Percentiles rank a stretch among this genome's conserved stretches.
phyloP scores from a whole-genome alignment of 495 filamentous ascomycete genomes.

The Aspergillus cavernicola region DNA sequence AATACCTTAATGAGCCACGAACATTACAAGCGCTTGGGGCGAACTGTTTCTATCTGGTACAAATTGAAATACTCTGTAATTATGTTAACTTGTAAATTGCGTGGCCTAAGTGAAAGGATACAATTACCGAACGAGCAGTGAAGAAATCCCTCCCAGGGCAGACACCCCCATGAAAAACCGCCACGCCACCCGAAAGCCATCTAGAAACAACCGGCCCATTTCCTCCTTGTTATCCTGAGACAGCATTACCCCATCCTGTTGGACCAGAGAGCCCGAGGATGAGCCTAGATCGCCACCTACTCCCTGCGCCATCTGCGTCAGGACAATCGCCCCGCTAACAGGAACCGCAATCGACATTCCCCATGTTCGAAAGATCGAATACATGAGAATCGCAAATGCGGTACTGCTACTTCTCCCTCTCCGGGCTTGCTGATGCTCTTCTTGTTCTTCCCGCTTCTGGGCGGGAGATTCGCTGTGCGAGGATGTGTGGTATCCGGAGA shows the following conservation, averaged over 20 bases:
- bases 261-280: not conserved
- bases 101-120: too few species aligned
- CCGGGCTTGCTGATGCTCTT: not conserved
- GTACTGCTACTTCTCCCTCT: conserved; percentile 6
- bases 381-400: conserved; percentile 36
- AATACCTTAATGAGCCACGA: too few species aligned
- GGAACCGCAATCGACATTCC: conserved; percentile 64
- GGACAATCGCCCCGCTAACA: conserved; percentile 55
- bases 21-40: too few species aligned
- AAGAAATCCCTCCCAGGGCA: conserved; percentile 14
- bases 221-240: conserved; percentile 31
- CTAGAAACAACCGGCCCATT: conserved; percentile 9
- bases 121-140: conserved; percentile 6
- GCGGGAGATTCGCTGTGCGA: conserved; percentile 34
- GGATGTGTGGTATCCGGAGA: conserved; percentile 46
- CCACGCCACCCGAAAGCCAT: conserved; percentile 11
- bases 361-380: conserved; percentile 55
- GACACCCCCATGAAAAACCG: conserved; percentile 11
- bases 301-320: conserved; percentile 39
- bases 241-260: conserved; percentile 41
- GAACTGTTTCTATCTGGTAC: too few species aligned
- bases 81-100: too few species aligned
- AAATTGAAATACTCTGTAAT: too few species aligned
- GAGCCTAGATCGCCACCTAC: conserved; percentile 4
- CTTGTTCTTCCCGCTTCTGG: not conserved